These are phyloP conservation scores for Fusarium kyushuense DNA, from an alignment of 2,329 filamentous ascomycete genomes.

Conservation along the genomic window DNA sequence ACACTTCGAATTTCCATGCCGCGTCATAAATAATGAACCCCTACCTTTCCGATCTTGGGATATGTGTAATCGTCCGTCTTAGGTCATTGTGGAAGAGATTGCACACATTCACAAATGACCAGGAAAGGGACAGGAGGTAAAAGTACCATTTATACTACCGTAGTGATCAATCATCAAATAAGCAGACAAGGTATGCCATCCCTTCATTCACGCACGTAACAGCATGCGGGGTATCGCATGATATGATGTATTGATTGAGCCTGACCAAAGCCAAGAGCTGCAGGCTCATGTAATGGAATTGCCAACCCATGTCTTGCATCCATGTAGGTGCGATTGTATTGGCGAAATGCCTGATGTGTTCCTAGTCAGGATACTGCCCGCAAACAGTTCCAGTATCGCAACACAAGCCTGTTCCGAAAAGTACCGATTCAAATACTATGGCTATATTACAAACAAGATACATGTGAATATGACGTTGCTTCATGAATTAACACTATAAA, in stretches of 20 bases:
- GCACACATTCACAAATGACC: not conserved
- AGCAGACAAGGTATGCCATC: not conserved
- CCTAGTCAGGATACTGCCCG: not conserved
- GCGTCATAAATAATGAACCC: not conserved
- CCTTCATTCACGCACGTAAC: conserved; percentile 23
- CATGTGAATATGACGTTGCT: conserved; percentile 28
- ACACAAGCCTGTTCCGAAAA: conserved; percentile 2
- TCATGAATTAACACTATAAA: conserved; percentile 33
- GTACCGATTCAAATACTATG: not conserved
- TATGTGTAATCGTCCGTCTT: too few species aligned
- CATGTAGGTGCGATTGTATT: conserved; percentile 16
- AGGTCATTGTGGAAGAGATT: not conserved
- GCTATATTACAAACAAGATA: not conserved
- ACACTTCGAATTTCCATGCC: not conserved
- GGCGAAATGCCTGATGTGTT: conserved; percentile 26
- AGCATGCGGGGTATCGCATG: conserved; percentile 45
- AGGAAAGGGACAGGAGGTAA: not conserved
- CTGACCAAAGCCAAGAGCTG: conserved; percentile 41
- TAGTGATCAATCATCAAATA: conserved; percentile 15
- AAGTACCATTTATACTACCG: conserved; percentile 34
- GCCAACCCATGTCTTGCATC: conserved; percentile 35
- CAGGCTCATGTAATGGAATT: conserved; percentile 46
- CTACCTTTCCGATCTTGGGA: not conserved
- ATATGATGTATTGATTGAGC: conserved; percentile 28
- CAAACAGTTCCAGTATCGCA: not conserved